Evolutionary conservation across 2,329 filamentous ascomycete species (phyloP).

Genomic region (Fonsecaea nubica): DNA sequence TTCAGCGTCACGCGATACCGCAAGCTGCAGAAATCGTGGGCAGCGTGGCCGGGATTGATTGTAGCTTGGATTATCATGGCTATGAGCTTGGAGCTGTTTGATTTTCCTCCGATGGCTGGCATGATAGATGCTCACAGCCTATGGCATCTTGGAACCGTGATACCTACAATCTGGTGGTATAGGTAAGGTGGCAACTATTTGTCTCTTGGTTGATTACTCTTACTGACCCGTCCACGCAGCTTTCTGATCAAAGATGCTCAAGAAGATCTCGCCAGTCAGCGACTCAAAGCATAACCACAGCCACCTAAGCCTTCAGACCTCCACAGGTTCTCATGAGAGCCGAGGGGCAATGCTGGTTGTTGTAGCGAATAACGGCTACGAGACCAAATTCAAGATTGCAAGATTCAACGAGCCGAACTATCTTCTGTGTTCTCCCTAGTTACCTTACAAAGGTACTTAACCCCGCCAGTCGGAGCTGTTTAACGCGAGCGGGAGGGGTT

Average conservation of each 20-base stretch:
- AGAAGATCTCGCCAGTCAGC: constrained; percentile 76
- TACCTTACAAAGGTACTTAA: neutral
- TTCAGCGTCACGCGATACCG: constrained; percentile 79
- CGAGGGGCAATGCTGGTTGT: constrained; percentile 7
- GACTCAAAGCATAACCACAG: constrained; percentile 70
- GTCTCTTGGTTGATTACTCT: neutral
- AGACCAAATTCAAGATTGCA: neutral
- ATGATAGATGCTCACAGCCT: constrained; percentile 91
- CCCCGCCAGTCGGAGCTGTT: neutral
- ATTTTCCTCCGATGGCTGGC: constrained; percentile 84
- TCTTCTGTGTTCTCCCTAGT: neutral
- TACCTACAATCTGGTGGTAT: constrained; percentile 89
- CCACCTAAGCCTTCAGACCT: neutral
- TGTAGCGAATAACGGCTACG: neutral
- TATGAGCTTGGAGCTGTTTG: constrained; percentile 94
- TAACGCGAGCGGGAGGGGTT: constrained; percentile 5
- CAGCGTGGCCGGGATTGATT: constrained; percentile 85
- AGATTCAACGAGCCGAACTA: neutral
- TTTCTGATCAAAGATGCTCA: constrained; percentile 86
- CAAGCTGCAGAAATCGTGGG: constrained; percentile 76
- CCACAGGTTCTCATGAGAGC: neutral
- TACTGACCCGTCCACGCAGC: constrained; percentile 54
- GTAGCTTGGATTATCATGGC: constrained; percentile 90
- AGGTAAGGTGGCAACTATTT: constrained; percentile 68
- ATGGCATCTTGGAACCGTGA: constrained; percentile 94